A percentile compares a stretch with the other conserved stretches of the same genome.
These are phyloP conservation scores for Fusarium torulosum DNA, from an alignment of 2,329 filamentous ascomycete genomes.

Conservation along the genomic window DNA sequence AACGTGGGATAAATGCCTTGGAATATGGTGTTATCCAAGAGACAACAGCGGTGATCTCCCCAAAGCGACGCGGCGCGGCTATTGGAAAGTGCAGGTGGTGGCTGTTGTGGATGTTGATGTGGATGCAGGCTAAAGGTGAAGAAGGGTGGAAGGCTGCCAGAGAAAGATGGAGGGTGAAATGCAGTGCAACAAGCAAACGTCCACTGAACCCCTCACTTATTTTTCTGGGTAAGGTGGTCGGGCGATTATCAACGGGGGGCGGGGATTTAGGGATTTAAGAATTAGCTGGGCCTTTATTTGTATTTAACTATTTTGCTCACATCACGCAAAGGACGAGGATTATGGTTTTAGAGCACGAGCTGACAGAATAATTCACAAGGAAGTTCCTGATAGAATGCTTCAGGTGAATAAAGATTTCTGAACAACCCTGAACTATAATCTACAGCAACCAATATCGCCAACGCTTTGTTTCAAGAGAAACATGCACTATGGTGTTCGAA, in stretches of 20 bases:
- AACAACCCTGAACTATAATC: not conserved
- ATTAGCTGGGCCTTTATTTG: not conserved
- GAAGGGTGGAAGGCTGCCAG: conserved; percentile 6
- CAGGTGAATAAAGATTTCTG: not conserved
- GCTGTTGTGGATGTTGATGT: conserved; percentile 17
- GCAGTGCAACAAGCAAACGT: not conserved
- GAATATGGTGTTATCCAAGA: not conserved
- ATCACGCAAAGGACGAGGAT: not conserved
- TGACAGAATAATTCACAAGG: not conserved
- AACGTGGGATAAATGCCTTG: not conserved
- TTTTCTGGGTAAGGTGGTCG: conserved; percentile 23
- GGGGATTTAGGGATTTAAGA: conserved; percentile 5
- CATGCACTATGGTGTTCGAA: not conserved
- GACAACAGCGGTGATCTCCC: not conserved
- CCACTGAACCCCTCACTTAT: conserved; percentile 6
- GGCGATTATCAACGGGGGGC: conserved; percentile 25
- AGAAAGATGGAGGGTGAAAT: not conserved
- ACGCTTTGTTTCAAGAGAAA: not conserved
- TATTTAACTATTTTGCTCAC: not conserved
- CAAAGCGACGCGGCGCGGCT: conserved; percentile 18
- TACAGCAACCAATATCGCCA: not conserved
- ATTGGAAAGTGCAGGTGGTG: conserved; percentile 19
- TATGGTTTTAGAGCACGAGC: not conserved
- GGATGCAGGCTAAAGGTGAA: conserved; percentile 1
- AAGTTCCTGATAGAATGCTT: not conserved